These are phyloP conservation scores for Chaetomium fimeti DNA, from an alignment of 495 filamentous ascomycete genomes.

Conservation along the genomic window DNA sequence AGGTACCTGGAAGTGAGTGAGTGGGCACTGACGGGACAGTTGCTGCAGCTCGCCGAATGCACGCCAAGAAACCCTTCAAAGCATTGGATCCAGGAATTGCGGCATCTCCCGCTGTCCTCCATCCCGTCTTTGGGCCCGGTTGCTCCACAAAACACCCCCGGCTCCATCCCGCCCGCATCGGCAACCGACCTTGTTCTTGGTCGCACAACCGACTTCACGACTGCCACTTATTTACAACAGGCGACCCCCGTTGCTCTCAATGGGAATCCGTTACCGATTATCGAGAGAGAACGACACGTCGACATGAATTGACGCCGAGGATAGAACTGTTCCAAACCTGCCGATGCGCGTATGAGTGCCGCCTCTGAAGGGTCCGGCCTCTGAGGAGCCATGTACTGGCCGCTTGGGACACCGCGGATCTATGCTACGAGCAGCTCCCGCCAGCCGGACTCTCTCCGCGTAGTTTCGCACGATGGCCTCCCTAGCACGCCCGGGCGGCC, in stretches of 20 bases:
- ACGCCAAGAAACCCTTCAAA: too few relatives aligned
- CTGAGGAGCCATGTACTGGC: slow-evolving; percentile 83
- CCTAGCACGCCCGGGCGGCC: slow-evolving; percentile 26
- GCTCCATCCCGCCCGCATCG: background rate
- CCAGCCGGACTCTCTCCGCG: slow-evolving; percentile 45
- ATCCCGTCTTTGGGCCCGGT: background rate
- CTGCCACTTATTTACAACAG: background rate
- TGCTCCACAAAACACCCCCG: slow-evolving; percentile 14
- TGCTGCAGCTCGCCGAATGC: background rate
- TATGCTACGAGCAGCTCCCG: slow-evolving; percentile 68
- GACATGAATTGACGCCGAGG: slow-evolving; percentile 34
- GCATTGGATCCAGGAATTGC: background rate
- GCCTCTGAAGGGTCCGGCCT: slow-evolving; percentile 32
- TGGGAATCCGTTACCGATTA: background rate
- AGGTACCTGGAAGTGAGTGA: too few relatives aligned
- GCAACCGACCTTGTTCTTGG: background rate
- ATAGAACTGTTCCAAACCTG: slow-evolving; percentile 12
- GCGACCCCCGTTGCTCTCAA: background rate
- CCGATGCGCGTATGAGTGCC: slow-evolving; percentile 34
- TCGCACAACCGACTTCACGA: background rate
- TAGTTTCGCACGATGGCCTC: slow-evolving; percentile 48
- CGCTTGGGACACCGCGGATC: slow-evolving; percentile 83
- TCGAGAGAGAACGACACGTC: slow-evolving; percentile 1
- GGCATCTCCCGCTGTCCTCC: background rate
- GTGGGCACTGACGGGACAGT: background rate